Percentiles rank a stretch among this genome's conserved stretches.
Evolutionary conservation across 225 moss, liverwort and hornwort species (phyloP).

Genomic region (Pseudoscleropodium purum): DNA sequence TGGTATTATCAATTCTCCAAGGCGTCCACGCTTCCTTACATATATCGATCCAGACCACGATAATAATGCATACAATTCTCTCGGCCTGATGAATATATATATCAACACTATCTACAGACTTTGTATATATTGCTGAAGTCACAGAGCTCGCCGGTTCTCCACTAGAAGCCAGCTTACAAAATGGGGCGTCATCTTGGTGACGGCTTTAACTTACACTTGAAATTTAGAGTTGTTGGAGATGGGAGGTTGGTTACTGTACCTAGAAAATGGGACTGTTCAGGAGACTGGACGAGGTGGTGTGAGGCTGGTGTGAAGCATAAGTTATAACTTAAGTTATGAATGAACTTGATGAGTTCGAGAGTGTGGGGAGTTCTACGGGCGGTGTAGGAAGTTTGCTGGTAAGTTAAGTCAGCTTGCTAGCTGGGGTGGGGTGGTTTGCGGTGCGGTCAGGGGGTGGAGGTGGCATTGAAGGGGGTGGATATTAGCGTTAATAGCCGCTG

Average conservation of each 20-base stretch:
- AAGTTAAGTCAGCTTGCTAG: no score
- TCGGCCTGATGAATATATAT: not conserved
- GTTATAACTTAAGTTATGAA: not conserved
- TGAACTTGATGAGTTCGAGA: not conserved
- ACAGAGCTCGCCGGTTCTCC: not conserved
- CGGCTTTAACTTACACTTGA: not conserved
- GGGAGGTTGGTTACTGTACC: not conserved
- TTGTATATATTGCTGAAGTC: no score
- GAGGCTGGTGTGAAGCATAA: not conserved
- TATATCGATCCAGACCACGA: not conserved
- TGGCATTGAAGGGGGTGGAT: not conserved
- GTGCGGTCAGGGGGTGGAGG: not conserved
- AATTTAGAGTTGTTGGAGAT: not conserved
- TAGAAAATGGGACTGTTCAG: not conserved
- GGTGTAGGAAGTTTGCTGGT: not conserved
- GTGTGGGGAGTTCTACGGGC: not conserved
- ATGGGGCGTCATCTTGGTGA: not conserved
- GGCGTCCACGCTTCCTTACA: not conserved
- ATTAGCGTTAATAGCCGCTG: not conserved
- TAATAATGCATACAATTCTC: not conserved
- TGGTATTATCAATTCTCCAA: not conserved
- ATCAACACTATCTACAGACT: not conserved
- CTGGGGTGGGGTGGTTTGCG: not conserved
- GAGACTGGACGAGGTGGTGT: not conserved
- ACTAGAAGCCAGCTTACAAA: not conserved